These are phyloP conservation scores for Podospora comata DNA, from an alignment of 495 filamentous ascomycete genomes.

Conservation along the genomic window DNA sequence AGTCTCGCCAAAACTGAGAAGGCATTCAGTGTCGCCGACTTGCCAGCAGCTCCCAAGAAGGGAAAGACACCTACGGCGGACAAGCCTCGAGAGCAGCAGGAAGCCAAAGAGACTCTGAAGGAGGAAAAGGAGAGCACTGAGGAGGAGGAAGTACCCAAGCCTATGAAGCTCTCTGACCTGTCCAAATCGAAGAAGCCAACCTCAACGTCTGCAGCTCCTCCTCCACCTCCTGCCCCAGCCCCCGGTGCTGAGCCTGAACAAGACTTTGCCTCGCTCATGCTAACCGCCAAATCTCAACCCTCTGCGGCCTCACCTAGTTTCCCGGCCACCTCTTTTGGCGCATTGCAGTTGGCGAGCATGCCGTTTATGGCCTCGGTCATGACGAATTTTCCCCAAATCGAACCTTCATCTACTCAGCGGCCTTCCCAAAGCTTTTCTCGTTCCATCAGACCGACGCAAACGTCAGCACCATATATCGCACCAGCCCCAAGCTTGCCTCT, in stretches of 20 bases:
- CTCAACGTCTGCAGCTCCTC: not conserved
- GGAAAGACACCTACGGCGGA: not conserved
- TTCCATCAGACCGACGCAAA: not conserved
- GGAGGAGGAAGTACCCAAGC: not conserved
- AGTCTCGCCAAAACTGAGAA: not conserved
- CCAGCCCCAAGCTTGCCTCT: not conserved
- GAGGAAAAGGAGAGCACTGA: not conserved
- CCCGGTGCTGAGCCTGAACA: not conserved
- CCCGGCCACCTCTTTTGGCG: not conserved
- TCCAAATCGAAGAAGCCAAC: not conserved
- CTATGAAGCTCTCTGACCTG: not conserved
- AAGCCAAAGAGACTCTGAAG: not conserved
- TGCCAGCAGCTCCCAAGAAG: not conserved
- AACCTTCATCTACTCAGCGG: not conserved
- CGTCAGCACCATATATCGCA: not conserved
- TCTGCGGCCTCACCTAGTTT: not conserved
- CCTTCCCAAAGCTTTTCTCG: not conserved
- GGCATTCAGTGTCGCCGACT: not conserved
- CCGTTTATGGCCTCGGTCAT: not conserved
- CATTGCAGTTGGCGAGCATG: not conserved
- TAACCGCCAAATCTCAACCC: not conserved
- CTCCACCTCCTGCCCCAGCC: not conserved
- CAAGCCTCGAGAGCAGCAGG: not conserved
- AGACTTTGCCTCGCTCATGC: not conserved
- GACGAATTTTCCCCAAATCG: not conserved